Evolutionary conservation across 345 rosid genomes (phyloP).

Genomic region (Hevea brasiliensis): DNA sequence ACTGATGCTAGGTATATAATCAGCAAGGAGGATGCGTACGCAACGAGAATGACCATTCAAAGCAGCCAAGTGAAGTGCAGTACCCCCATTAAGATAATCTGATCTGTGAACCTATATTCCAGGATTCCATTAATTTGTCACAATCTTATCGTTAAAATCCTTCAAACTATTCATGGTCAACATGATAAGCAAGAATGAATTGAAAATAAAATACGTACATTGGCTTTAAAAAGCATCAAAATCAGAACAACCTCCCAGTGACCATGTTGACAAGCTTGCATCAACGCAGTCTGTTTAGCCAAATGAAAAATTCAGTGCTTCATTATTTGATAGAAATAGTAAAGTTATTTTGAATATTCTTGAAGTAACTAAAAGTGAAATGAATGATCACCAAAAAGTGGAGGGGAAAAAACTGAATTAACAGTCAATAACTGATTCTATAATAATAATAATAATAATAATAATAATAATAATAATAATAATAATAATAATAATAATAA

Average conservation of each 20-base stretch:
- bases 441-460: too few species aligned
- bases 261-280: constrained; percentile 99
- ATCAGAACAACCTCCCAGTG: constrained; percentile 96
- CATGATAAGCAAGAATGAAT: neutral
- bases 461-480: too few species aligned
- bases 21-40: constrained; percentile 84
- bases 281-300: constrained; percentile 79
- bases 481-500: neutral
- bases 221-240: constrained; percentile 83
- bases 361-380: constrained; percentile 1
- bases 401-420: neutral
- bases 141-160: constrained; percentile 11
- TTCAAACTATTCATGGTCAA: constrained; percentile 1
- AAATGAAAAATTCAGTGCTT: neutral
- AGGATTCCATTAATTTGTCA: constrained; percentile 20
- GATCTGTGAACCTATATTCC: constrained; percentile 74
- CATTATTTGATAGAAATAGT: neutral
- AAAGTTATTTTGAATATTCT: neutral
- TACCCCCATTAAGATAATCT: constrained; percentile 92
- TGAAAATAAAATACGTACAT: constrained; percentile 51
- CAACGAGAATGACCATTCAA: constrained; percentile 86
- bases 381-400: neutral
- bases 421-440: neutral
- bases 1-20: constrained; percentile 72
- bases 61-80: constrained; percentile 93